phyloP scores from a whole-genome alignment of 2,329 filamentous ascomycete genomes.

The Chaetoscypha palmicola region DNA sequence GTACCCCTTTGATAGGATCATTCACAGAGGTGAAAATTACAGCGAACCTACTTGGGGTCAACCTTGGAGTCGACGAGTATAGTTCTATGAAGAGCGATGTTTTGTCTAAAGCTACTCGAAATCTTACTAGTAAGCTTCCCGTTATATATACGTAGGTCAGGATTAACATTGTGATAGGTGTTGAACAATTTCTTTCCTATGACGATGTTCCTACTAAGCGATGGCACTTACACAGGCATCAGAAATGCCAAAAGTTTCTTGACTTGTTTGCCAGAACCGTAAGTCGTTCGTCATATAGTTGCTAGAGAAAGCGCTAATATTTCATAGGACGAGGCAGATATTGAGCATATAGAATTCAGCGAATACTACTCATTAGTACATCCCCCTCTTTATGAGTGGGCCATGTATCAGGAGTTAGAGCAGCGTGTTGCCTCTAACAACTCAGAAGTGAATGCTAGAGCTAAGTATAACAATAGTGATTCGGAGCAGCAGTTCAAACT shows the following conservation, averaged over 20 bases:
- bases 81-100: conserved; percentile 36
- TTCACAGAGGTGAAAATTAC: conserved; percentile 55
- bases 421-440: conserved; percentile 45
- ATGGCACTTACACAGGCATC: conserved; percentile 45
- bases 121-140: conserved; percentile 36
- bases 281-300: neutral
- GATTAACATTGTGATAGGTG: conserved; percentile 29
- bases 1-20: conserved; percentile 50
- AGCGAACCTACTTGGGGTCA: conserved; percentile 47
- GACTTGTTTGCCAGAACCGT: conserved; percentile 33
- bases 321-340: conserved; percentile 35
- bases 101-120: conserved; percentile 35
- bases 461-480: neutral
- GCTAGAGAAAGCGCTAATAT: conserved; percentile 7
- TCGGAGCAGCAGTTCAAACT: conserved; percentile 1
- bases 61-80: conserved; percentile 47
- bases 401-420: conserved; percentile 48
- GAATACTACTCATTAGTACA: conserved; percentile 39
- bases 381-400: conserved; percentile 41
- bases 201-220: conserved; percentile 41
- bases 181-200: conserved; percentile 50
- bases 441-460: conserved; percentile 31
- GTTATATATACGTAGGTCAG: neutral
- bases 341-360: conserved; percentile 38
- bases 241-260: conserved; percentile 48